A percentile compares a stretch with the other conserved stretches of the same genome.
phyloP scores from a whole-genome alignment of 257 asterid species.

The Perilla frutescens region DNA sequence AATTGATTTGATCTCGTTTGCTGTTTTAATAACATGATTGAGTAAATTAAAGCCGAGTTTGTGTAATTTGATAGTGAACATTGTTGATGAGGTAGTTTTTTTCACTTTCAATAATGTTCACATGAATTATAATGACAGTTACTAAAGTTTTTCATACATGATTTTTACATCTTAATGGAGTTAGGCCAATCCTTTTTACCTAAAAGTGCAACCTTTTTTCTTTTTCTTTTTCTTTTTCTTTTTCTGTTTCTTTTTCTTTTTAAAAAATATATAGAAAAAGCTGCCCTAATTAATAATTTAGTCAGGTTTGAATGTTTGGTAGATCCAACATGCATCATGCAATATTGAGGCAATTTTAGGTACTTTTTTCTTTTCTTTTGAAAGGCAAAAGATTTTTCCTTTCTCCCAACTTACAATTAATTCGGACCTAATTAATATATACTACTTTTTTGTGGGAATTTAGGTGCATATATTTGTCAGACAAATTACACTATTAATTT shows the following conservation, averaged over 20 bases:
- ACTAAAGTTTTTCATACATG: background rate
- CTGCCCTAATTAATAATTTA: conserved; percentile 17
- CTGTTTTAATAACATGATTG: too few relatives aligned
- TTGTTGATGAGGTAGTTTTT: background rate
- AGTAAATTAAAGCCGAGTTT: background rate
- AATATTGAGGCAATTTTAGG: conserved; percentile 35
- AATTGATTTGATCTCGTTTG: background rate
- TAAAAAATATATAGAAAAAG: conserved; percentile 18
- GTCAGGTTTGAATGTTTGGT: conserved; percentile 36
- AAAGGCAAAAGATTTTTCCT: conserved; percentile 13
- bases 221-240: conserved; percentile 3
- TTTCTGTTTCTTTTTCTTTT: conserved; percentile 18
- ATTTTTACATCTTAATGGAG: conserved; percentile 16
- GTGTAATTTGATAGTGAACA: background rate
- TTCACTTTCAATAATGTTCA: background rate
- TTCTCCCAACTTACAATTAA: conserved; percentile 39
- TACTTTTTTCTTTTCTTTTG: conserved; percentile 28
- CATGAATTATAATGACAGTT: conserved; percentile 4
- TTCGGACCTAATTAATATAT: conserved; percentile 35
- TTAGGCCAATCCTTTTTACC: conserved; percentile 33
- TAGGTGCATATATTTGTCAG: conserved; percentile 37
- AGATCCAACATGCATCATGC: conserved; percentile 46
- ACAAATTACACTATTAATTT: conserved; percentile 11
- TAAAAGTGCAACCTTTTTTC: conserved; percentile 32
- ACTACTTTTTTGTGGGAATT: conserved; percentile 28